Evolutionary conservation across 768 basidiomycete species (phyloP), one percentile per base, ranked within the genome.

Genomic region (Sistotremastrum suecicum): DNA sequence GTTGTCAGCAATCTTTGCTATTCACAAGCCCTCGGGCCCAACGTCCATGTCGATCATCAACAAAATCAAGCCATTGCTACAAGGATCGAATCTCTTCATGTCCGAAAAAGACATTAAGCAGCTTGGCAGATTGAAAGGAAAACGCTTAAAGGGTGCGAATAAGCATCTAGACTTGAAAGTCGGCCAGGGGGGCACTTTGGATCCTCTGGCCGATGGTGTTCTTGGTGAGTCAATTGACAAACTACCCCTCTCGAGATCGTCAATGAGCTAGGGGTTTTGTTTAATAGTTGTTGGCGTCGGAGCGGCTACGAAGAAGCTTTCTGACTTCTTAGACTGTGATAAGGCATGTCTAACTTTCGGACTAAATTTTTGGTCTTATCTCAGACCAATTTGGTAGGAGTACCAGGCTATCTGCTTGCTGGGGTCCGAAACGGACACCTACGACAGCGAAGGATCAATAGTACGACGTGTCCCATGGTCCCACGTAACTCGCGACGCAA

Each of bases 131-230:
- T 20, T 48, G 46, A 67, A 67, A 42, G 60, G 63, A 48, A 68
- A 58, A 39, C 55, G 55, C 43, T 58, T 55, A 43, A 47, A 44
- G 48, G 32, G 5, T 29, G 35, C n/a, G 45, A 47, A 33, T 20
- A 45, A 20, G 40, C 58, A 57, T 10, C 70, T 75, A 20, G 56
- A 62, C 2, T 67, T 91, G 44, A 92, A 94, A 63, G 76, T 92
- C 42, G 91, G 90, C 1, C 87, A 91, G 61, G 90, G 90, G 31
- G 91, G 95, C 3, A 99, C 95, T 3, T 67, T 99, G 42, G 95
- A 99, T 66, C 95, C 95, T 10, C 70, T 98, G 34, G 95, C 95
- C 4, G 89, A 95, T 61, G 94, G 94, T 39, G 89, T 95, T 10
- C 66, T 97, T 51, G 88, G 91, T 91, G 58, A 53, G 70, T 53